Evolutionary conservation across 805 yeast genomes (phyloP).

Genomic region (Starmerella floris): DNA sequence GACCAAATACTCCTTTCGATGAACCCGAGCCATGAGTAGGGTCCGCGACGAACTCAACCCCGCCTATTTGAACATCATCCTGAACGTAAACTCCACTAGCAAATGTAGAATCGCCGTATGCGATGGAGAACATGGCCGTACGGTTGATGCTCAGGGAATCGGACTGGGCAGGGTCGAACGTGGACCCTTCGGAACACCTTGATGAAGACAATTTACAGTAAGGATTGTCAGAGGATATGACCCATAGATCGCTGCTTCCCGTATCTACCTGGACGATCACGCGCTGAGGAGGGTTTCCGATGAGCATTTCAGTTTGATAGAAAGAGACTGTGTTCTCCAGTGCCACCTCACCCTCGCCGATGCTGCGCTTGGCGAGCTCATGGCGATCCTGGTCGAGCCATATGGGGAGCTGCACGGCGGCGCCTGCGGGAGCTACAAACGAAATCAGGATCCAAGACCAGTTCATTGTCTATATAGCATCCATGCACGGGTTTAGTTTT

Average conservation of each 20-base stretch:
- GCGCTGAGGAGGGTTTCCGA: constrained; percentile 48
- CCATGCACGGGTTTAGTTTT: no score
- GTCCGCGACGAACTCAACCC: neutral
- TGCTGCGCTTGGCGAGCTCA: neutral
- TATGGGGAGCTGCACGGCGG: neutral
- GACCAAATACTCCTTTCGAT: neutral
- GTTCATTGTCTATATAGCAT: no score
- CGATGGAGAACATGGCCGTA: constrained; percentile 18
- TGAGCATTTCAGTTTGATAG: constrained; percentile 25
- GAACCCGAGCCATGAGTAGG: constrained; percentile 19
- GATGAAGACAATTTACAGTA: constrained; percentile 21
- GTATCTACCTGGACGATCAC: constrained; percentile 53
- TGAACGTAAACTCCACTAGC: constrained; percentile 45
- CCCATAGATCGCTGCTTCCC: constrained; percentile 67
- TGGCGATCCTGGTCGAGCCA: neutral
- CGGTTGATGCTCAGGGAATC: constrained; percentile 6
- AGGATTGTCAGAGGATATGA: constrained; percentile 37
- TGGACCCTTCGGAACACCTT: constrained; percentile 6
- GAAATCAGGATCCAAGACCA: neutral
- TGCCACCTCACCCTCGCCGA: neutral
- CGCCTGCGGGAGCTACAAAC: neutral
- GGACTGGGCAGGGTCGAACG: constrained; percentile 3
- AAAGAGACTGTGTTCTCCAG: constrained; percentile 23
- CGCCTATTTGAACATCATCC: constrained; percentile 42
- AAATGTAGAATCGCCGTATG: constrained; percentile 34